Conservation (phyloP, 495 filamentous ascomycete species). For the Penicillium flavigenum region DNA sequence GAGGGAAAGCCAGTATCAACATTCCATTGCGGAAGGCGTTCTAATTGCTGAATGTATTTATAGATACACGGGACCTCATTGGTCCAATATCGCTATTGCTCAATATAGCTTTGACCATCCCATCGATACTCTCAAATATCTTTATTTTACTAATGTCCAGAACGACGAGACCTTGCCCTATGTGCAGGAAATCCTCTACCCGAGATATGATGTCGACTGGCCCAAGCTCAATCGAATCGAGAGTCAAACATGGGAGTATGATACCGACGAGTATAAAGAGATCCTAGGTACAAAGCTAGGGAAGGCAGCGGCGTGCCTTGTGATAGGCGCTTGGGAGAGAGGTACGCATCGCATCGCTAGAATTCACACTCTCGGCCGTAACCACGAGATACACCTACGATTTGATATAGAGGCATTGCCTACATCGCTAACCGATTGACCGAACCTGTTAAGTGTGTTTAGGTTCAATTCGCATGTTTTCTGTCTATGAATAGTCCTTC, state of each 20-base stretch:
- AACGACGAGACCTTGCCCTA: not conserved
- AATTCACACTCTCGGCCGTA: not conserved
- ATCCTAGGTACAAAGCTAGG: slow-evolving; percentile 5
- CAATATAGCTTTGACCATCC: not conserved
- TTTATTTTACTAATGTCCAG: not conserved
- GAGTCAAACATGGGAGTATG: not conserved
- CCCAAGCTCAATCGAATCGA: fast-evolving
- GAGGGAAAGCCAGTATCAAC: not conserved
- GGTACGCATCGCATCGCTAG: slow-evolving; percentile 2
- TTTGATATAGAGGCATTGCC: slow-evolving; percentile 3
- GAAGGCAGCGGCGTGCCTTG: not conserved
- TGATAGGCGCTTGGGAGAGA: slow-evolving; percentile 6
- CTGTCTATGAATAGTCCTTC: no score
- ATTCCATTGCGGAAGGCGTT: not conserved
- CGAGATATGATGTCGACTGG: not conserved
- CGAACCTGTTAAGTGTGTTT: not conserved
- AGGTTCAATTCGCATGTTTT: no score
- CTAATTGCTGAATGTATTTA: not conserved
- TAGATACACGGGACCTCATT: not conserved
- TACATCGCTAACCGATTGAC: not conserved
- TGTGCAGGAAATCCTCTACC: not conserved
- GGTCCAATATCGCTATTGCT: slow-evolving; percentile 6
- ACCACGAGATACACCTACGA: not conserved
- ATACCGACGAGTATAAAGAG: not conserved
- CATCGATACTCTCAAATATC: slow-evolving; percentile 1